Evolutionary conservation across 371 early-diverging fungal species (phyloP), one percentile per base, ranked within the genome.

Genomic region (Apophysomyces trapeziformis): DNA sequence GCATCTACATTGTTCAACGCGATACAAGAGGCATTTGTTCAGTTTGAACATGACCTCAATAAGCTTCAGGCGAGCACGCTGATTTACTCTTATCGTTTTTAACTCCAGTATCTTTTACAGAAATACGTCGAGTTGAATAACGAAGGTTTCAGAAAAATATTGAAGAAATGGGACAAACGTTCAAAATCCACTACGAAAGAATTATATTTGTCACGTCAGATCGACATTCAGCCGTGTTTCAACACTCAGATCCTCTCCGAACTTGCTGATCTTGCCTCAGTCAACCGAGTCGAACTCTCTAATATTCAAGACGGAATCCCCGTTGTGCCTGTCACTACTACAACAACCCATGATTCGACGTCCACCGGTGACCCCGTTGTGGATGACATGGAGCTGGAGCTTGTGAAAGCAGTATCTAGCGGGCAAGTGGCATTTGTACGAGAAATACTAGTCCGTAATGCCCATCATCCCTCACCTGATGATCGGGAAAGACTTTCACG

Each of bases 151-250:
- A 78, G 96, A 32, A 98, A 98, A 84, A 98, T 98, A 56, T 75
- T 98, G 59, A 98, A 98, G 70, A 98, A 98, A 75, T 98, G 95
- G 95, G 99, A 98, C 83, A 98, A 98, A 79, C 91, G 96, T 26
- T 90, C 94, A 18, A 95, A 95, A 77, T 92, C 95, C 2, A 91
- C 89, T 26, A 97, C 95, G 14, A 97, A 97, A 75, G 97, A 98
- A 71, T 86, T 97, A 26, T 98, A 97, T 69, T 85, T 98, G 14
- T 89, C 95, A 1, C 89, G 96, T 7, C 98, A 98, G 71, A 87
- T 97, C 46, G 96, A 96, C 63, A 90, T 97, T 45, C 98, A 97
- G 76, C 95, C 97, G 1, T 95, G 95, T 75, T 98, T 98, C 78
- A 95, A 96, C 75, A 89, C 90, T 58, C 95, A 95, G 43, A 86